A percentile compares a stretch with the other conserved stretches of the same genome.
phyloP scores from a whole-genome alignment of 2,329 filamentous ascomycete genomes.

The Verticillium longisporum region DNA sequence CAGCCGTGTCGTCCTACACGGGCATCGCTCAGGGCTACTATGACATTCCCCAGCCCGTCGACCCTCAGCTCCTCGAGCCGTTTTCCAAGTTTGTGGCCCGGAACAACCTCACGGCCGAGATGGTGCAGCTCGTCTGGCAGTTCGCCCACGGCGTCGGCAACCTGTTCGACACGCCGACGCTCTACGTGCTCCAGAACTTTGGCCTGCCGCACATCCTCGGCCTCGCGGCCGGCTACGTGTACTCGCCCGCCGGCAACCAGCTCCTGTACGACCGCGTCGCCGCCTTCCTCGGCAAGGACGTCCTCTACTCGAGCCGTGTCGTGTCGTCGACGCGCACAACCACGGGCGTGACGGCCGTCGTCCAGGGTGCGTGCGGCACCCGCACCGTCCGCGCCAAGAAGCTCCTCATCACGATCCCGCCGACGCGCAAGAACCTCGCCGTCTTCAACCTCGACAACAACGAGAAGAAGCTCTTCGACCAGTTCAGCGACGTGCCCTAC shows the following conservation, averaged over 20 bases:
- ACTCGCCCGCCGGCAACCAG: conserved; percentile 14
- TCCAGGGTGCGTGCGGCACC: conserved; percentile 16
- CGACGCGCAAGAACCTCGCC: conserved; percentile 15
- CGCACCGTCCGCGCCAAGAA: conserved; percentile 24
- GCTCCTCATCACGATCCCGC: conserved; percentile 19
- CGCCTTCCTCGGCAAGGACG: conserved; percentile 17
- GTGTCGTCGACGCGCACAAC: conserved; percentile 12
- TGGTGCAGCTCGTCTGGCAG: conserved; percentile 23
- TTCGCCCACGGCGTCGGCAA: conserved; percentile 32
- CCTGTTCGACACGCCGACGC: conserved; percentile 26
- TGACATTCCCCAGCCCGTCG: conserved; percentile 33
- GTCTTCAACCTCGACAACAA: conserved; percentile 17
- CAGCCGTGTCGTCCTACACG: conserved; percentile 5
- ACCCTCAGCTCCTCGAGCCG: conserved; percentile 32
- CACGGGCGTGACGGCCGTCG: conserved; percentile 16
- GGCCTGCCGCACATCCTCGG: conserved; percentile 15
- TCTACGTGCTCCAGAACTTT: conserved; percentile 31
- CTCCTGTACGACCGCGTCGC: conserved; percentile 19
- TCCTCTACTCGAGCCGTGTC: conserved; percentile 19
- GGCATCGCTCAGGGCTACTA: conserved; percentile 14
- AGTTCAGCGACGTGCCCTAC: conserved; percentile 15
- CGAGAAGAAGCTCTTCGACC: conserved; percentile 17
- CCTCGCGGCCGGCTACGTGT: conserved; percentile 27
- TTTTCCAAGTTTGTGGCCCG: conserved; percentile 34
- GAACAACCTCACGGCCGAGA: conserved; percentile 27